Percentiles rank a stretch among this genome's conserved stretches.
Evolutionary conservation across 1,284 basidiomycete genomes (phyloP).

Genomic region (Rhodotorula sp.): DNA sequence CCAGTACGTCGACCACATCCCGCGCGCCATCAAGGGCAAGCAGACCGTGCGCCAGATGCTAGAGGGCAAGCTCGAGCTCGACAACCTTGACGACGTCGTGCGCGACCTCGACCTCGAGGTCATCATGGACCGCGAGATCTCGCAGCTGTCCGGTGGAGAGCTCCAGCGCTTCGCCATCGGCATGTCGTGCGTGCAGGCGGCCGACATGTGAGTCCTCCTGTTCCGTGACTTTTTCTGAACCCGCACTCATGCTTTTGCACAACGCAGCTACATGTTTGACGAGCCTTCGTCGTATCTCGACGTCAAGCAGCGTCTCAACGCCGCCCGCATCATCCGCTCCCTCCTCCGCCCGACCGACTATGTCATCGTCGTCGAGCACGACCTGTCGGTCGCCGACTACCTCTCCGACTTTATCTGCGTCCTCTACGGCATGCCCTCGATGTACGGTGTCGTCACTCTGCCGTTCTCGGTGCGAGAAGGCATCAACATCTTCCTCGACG

Average conservation of each 20-base stretch:
- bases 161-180: slow-evolving; percentile 94
- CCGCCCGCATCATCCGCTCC: slow-evolving; percentile 92
- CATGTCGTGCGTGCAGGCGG: slow-evolving; percentile 86
- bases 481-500: slow-evolving; percentile 97
- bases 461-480: slow-evolving; percentile 95
- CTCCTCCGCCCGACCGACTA: slow-evolving; percentile 79
- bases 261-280: slow-evolving; percentile 85
- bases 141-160: slow-evolving; percentile 89
- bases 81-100: slow-evolving; percentile 79
- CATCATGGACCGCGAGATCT: slow-evolving; percentile 77
- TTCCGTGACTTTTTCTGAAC: not conserved
- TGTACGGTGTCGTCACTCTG: slow-evolving; percentile 98
- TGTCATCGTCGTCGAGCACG: slow-evolving; percentile 95
- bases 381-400: slow-evolving; percentile 94
- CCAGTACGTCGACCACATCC: slow-evolving; percentile 98
- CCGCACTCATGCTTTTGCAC: not conserved
- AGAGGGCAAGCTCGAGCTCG: slow-evolving; percentile 74
- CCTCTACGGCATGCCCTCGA: slow-evolving; percentile 92
- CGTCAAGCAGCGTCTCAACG: slow-evolving; percentile 87
- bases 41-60: slow-evolving; percentile 87
- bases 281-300: slow-evolving; percentile 97
- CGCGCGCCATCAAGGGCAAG: slow-evolving; percentile 85
- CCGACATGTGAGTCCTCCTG: slow-evolving; percentile 72
- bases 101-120: slow-evolving; percentile 81
- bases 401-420: slow-evolving; percentile 96